Evolutionary conservation across 2,329 filamentous ascomycete species (phyloP), one percentile per base, ranked within the genome.

Genomic region (Pseudogymnoascus sp.): DNA sequence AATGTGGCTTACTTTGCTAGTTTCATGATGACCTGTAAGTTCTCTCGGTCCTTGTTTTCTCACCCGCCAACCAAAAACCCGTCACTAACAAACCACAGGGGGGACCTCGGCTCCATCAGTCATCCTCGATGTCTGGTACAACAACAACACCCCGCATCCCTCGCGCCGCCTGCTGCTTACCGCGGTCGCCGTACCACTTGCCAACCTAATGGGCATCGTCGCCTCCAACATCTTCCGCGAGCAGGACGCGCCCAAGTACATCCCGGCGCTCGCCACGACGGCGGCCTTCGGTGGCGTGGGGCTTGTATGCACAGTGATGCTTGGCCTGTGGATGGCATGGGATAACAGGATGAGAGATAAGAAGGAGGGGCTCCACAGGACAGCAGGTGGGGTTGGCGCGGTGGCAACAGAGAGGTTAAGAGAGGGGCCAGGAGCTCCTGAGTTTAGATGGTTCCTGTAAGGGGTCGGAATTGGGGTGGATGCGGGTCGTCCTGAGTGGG

Each of bases 191-290:
- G 84, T 88, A 0, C 85, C 86, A 0, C 74, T 75, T 9, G 84
- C 85, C 0, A 89, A 89, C 56, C 72, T 89, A 15, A 87, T 89
- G 87, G 88, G 88, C 7, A 77, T 90, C 1, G 86, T 90, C 0
- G 80, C 79, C 7, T 84, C 81, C 64, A 89, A 90, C 68, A 88
- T 91, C 66, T 91, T 90, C 75, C 79, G 81, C 2, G 77, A 80
- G 35, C 75, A 83, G 66, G 85, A 89, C 68, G 83, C 82, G 9
- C 88, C 88, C 0, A 84, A 87, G 68, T 90, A 90, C 68, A 79
- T 84, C 64, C 86, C 77, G 1, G 88, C 88, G 0, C 73, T 90
- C 44, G 81, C 84, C 35, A 89, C 86, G 0, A 88, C 84, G 1
- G 86, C 85, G 1, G 79, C 79, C 0, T 88, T 88, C 74, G 88